Evolutionary conservation across 2,329 filamentous ascomycete species (phyloP).

Genomic region (Fusarium gaditjirri): DNA sequence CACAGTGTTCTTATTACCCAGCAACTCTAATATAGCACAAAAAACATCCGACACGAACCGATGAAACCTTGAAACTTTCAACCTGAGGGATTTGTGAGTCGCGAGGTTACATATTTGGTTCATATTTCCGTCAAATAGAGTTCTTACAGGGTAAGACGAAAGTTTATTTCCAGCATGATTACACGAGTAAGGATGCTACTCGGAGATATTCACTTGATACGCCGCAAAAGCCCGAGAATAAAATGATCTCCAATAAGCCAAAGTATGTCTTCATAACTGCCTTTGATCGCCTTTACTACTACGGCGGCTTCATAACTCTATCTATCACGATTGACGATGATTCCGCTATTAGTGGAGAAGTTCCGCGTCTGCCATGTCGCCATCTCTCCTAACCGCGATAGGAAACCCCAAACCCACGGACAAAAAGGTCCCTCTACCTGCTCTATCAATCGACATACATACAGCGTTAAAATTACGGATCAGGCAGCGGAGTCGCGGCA

Average conservation of each 20-base stretch:
- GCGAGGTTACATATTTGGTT: background rate
- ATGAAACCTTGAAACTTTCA: background rate
- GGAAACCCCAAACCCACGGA: background rate
- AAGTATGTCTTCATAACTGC: background rate
- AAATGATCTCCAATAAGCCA: background rate
- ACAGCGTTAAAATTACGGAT: background rate
- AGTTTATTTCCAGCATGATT: background rate
- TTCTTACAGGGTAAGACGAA: background rate
- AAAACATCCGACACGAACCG: no score
- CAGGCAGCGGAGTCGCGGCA: background rate
- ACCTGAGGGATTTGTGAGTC: background rate
- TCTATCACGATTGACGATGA: rapidly evolving
- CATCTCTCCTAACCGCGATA: background rate
- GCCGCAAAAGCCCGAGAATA: background rate
- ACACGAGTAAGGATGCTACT: background rate
- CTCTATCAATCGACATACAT: background rate
- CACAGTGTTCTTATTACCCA: background rate
- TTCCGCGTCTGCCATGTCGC: background rate
- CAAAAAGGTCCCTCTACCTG: background rate
- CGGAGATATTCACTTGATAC: background rate
- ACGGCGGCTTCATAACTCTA: background rate
- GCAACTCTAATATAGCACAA: background rate
- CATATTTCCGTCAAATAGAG: background rate
- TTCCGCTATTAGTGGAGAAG: background rate
- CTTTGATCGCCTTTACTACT: background rate